A percentile compares a stretch with the other conserved stretches of the same genome.
These are phyloP conservation scores for Termitomyces sp. DNA, from an alignment of 1,284 basidiomycete species.

Conservation along the genomic window DNA sequence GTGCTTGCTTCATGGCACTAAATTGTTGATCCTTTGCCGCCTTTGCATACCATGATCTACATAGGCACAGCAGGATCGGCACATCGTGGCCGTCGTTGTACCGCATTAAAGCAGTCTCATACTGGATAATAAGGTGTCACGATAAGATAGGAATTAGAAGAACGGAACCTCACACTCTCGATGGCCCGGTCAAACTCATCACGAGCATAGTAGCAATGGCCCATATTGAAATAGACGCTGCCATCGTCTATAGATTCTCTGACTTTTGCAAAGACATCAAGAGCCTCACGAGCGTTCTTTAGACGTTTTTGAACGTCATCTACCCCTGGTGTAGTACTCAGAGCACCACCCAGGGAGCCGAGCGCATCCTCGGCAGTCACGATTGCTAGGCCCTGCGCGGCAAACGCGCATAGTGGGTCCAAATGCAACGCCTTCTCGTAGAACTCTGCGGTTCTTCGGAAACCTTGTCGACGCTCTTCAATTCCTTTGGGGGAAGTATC, in stretches of 20 bases:
- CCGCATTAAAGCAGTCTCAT: constrained; percentile 78
- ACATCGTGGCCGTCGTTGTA: constrained; percentile 72
- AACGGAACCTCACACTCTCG: constrained; percentile 71
- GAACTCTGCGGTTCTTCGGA: constrained; percentile 79
- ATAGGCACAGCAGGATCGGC: constrained; percentile 74
- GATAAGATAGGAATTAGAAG: background rate
- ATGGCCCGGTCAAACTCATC: constrained; percentile 94
- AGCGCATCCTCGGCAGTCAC: constrained; percentile 86
- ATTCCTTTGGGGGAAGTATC: constrained; percentile 51
- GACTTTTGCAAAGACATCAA: constrained; percentile 85
- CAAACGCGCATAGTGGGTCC: constrained; percentile 81
- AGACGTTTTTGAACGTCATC: constrained; percentile 65
- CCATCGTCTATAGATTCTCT: constrained; percentile 81
- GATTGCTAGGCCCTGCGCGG: constrained; percentile 91
- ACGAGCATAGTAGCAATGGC: constrained; percentile 85
- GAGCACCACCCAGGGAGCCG: constrained; percentile 53
- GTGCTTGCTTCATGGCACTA: constrained; percentile 70
- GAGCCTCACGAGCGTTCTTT: constrained; percentile 75
- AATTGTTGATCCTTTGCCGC: constrained; percentile 84
- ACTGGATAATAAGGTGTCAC: constrained; percentile 44
- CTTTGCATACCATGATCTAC: constrained; percentile 88
- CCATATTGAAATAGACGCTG: constrained; percentile 91
- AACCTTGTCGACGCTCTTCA: constrained; percentile 73
- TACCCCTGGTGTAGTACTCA: constrained; percentile 37
- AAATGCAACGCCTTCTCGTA: constrained; percentile 85